These are phyloP conservation scores for Quercus lobata DNA, from an alignment of 331 rosid genomes.

Conservation along the genomic window DNA sequence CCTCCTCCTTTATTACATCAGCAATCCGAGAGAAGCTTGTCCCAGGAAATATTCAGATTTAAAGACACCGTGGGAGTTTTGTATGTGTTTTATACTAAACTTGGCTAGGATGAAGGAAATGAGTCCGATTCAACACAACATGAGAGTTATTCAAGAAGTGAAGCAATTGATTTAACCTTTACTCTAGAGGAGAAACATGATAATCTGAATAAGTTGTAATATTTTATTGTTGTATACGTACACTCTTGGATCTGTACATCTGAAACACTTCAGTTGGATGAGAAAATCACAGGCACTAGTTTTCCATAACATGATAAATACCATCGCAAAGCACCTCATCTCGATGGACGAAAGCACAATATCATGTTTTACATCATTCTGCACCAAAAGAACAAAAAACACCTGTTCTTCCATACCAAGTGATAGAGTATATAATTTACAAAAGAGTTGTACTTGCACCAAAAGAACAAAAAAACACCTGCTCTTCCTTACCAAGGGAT, in stretches of 20 bases:
- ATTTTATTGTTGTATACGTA: too few species aligned
- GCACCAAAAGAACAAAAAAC: slow-evolving; percentile 18
- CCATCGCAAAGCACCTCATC: slow-evolving; percentile 7
- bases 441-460: slow-evolving; percentile 13
- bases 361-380: not conserved
- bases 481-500: not conserved
- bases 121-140: not conserved
- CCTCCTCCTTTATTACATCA: too few species aligned
- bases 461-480: slow-evolving; percentile 9
- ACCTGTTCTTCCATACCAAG: slow-evolving; percentile 3
- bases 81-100: not conserved
- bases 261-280: not conserved
- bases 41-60: too few species aligned
- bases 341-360: not conserved
- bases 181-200: not conserved
- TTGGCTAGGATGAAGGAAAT: not conserved
- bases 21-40: too few species aligned
- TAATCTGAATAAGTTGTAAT: not conserved
- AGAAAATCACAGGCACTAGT: too few species aligned
- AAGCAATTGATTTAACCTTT: too few species aligned
- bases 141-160: not conserved
- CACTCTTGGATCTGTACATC: not conserved
- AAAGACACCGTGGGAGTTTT: too few species aligned
- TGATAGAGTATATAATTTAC: not conserved
- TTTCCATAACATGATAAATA: too few species aligned